Base-by-base conservation (phyloP, 1,284 basidiomycete genomes). In the Cutaneotrichosporon curvatum region DNA sequence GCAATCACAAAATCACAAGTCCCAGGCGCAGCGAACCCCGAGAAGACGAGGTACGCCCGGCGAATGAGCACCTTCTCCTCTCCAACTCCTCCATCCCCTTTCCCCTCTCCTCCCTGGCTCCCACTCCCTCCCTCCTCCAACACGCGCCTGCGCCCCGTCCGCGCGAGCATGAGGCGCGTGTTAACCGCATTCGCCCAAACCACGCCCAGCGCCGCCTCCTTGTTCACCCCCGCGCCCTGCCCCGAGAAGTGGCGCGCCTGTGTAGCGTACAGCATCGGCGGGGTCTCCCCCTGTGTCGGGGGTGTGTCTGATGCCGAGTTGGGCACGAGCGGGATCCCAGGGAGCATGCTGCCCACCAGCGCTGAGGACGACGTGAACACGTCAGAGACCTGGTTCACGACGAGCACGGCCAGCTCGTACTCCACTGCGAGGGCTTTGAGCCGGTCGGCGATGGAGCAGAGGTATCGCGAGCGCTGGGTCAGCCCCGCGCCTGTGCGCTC, bases 161-260 rank as follows among this genome's bases (percentile, higher is more conserved):
- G 78, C 38, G 78, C 80, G 39, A 94, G 75, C 78, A 94, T 83
- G 46, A 95, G 77, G 11, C 91, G 78, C 4, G 77, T 77, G 54
- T 91, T 91, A 50, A 95, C 75, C 53, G 86, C 83, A 65, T 92
- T 92, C 9, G 88, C 84, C 91, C 91, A 96, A 2, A 82, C 82
- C 40, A 92, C 80, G 0, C 91, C 91, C 2, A 96, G 71, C 32
- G 79, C 80, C 0, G 85, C 88, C 68, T 90, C 85, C 62, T 89
- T 87, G 7, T 35, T 77, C 75, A 35, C 76, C 1, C 35, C 36
- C 48, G 81, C 76, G 8, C 78, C 78, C 30, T 82, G 78, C 30
- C 78, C 79, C 2, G 65, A 69, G 63, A 94, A 92, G 78, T 83
- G 82, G 5, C 79, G 77, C 1, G 82, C 77, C 61, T 94, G 89